A percentile compares a stretch with the other conserved stretches of the same genome.
Evolutionary conservation across 1,139 yeast genomes (phyloP).

Genomic region (Suhomyces anneliseae): DNA sequence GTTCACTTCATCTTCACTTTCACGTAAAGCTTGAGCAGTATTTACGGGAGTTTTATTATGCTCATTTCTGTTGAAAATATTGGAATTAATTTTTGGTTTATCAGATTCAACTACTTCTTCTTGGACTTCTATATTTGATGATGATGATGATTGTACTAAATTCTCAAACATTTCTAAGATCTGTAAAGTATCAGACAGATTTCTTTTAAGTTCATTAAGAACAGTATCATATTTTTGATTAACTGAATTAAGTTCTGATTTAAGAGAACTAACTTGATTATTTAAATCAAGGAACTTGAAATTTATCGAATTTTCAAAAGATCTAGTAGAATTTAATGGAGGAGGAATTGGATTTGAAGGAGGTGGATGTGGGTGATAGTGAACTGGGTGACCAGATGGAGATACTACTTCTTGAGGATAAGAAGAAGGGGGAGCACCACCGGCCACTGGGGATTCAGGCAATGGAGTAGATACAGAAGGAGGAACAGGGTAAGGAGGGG

Average conservation of each 20-base stretch:
- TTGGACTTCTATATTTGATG: conserved; percentile 1
- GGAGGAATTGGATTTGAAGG: conserved; percentile 14
- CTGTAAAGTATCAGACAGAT: conserved; percentile 51
- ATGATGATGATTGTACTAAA: conserved; percentile 9
- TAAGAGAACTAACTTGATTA: conserved; percentile 34
- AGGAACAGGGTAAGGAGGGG: conserved; percentile 1
- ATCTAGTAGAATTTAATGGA: conserved; percentile 16
- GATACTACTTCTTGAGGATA: conserved; percentile 3
- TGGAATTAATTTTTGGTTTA: conserved; percentile 13
- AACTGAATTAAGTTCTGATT: conserved; percentile 38
- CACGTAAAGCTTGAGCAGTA: conserved; percentile 7
- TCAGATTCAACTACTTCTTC: conserved; percentile 2
- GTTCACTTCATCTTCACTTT: conserved; percentile 12
- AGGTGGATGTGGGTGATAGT: conserved; percentile 4
- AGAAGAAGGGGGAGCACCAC: conserved; percentile 2
- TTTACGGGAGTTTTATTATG: conserved; percentile 17
- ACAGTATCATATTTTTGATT: conserved; percentile 47
- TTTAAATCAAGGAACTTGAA: conserved; percentile 42
- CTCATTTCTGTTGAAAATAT: conserved; percentile 11
- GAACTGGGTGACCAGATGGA: conserved; percentile 2
- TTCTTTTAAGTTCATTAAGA: conserved; percentile 44
- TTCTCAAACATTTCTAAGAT: conserved; percentile 49
- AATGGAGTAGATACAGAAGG: conserved; percentile 6
- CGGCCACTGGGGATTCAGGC: conserved; percentile 3
- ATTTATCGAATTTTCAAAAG: conserved; percentile 28